phyloP scores from a whole-genome alignment of 768 basidiomycete genomes.

The Leucosporidium creatinivorum region DNA sequence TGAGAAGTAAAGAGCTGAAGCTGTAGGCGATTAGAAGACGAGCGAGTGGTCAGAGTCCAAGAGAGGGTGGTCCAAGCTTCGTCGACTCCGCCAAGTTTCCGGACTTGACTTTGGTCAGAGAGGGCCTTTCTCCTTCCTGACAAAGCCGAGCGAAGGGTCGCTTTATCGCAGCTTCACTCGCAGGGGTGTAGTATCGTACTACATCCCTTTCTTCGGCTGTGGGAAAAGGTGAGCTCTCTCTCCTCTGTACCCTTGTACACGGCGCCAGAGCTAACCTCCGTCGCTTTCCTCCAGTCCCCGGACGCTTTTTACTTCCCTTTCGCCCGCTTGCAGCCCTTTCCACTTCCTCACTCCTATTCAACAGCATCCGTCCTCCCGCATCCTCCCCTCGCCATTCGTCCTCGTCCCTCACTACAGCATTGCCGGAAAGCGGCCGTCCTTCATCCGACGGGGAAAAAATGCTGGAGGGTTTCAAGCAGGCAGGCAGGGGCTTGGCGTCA shows the following conservation, averaged over 20 bases:
- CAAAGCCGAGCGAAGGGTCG: constrained; percentile 1
- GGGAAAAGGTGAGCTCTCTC: background rate
- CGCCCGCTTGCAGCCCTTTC: background rate
- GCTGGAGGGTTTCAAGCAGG: background rate
- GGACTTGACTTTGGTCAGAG: no score
- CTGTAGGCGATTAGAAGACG: no score
- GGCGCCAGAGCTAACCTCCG: background rate
- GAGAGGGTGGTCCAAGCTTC: no score
- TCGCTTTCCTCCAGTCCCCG: background rate
- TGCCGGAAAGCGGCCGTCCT: background rate
- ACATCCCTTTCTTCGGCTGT: background rate
- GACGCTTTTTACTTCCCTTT: background rate
- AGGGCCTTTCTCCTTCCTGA: background rate
- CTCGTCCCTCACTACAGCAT: background rate
- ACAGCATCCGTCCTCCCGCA: background rate
- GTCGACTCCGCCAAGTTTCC: no score
- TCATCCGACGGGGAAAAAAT: background rate
- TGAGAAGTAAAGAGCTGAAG: no score
- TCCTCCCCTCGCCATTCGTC: background rate
- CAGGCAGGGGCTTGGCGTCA: background rate
- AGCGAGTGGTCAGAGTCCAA: no score
- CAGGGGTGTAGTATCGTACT: background rate
- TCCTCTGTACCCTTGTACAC: background rate
- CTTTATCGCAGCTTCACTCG: constrained; percentile 2
- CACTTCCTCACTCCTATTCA: background rate